Base-by-base conservation (phyloP, 371 early-diverging fungal genomes). In the Umbelopsis sp. region DNA sequence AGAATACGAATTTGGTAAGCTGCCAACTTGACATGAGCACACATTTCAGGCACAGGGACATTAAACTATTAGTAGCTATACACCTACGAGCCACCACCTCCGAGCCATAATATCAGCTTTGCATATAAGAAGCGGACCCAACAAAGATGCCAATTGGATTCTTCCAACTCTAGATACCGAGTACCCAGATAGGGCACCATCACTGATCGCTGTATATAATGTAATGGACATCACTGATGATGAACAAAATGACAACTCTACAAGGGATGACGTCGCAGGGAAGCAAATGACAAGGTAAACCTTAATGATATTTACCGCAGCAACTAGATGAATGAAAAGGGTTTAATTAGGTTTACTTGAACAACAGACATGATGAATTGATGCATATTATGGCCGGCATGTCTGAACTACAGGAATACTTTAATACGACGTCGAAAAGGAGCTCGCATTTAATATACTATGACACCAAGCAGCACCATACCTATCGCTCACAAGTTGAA, bases 61-160 rank as follows among this genome's bases (percentile, higher is more conserved):
- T 51, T 51, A 51, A 51, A 14, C 6, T 24, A 0, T 51, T 22
- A 3, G 10, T 9, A 57, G 57, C 37, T 57, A 57, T 57, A 57
- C 57, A 11, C 57, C 57, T 6, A 35, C 57, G 18, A 57, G 29
- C 4, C 57, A 57, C 29, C 57, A 57, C 32, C 35, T 57, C 0
- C 37, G 57, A 57, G 57, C 57, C 16, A 16, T 57, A 18, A 57
- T 57, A 29, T 57, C 57, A 35, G 57, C 57, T 35, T 16, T 57
- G 8, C 57, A 57, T n/a, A 57, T 57, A 51, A 29, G n/a, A 25
- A 18, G 11, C 11, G 18, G 29, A 57, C 35, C 29, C 18, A 29
- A 12, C 7, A 29, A 57, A 7, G 57, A 29, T 57, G 35, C 16
- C 35, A 57, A 35, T 5, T 2, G 22, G 32, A 29, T 32, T 57